Base-by-base conservation (phyloP, 768 basidiomycete genomes). In the Sarcodon sp. region DNA sequence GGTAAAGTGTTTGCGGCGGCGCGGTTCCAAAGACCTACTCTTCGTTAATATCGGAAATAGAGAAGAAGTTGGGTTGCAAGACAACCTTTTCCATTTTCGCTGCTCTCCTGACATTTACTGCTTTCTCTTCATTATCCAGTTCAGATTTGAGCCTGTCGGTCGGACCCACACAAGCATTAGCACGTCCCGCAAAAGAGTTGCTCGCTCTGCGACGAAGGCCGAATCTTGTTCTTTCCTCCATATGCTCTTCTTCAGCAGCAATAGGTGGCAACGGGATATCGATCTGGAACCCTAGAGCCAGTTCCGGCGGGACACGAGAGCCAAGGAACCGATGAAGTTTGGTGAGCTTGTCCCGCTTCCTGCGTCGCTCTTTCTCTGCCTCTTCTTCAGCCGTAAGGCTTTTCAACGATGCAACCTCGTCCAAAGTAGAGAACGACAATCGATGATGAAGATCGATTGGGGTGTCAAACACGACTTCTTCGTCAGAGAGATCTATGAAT, bases 321-420 rank as follows among this genome's bases (percentile, higher is more conserved):
- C 87, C 88, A 33, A 90, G 71, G 64, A 83, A 89, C 43, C 88
- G 83, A 63, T 90, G 86, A 4, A 91, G 72, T 61, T 80, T 89
- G 3, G 83, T 83, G 43, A 91, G 67, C 54, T 80, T 79, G 54
- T 86, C 83, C 45, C 87, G 72, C 63, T 83, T 87, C 51, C 76
- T 74, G 49, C 76, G 69, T 51, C 75, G 75, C 50, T 81, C 77
- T 16, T 76, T 75, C 45, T 87, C 84, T 13, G 66, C 72, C 50
- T 66, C 71, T 50, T 71, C 71, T 48, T 79, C 75, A 18, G 71
- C 50, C 44, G 54, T 51, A 47, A 52, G 43, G 48, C 46, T 50
- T 13, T 21, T 7, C n/a, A 53, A 65, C 44, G 72, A 65, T 57
- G 77, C 56, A 45, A 65, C 68, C 48, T 77, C 73, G 37, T 67